Percentiles rank a stretch among this genome's conserved stretches.
Conservation (phyloP, 1,284 basidiomycete species). For the Kwoniella shivajii region DNA sequence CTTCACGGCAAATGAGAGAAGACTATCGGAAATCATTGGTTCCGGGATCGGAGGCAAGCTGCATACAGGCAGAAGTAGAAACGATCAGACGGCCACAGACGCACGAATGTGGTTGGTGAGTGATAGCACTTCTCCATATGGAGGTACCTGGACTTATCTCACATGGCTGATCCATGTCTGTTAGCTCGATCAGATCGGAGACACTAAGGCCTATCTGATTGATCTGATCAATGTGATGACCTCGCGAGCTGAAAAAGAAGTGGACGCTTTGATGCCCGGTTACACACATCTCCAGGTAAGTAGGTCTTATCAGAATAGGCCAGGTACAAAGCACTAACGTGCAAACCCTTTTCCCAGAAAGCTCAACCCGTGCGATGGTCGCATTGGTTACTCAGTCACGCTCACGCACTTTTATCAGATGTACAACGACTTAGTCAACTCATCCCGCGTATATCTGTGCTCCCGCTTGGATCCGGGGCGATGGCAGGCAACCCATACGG, state of each 20-base stretch:
- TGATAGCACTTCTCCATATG: too few species aligned
- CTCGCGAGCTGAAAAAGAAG: constrained; percentile 86
- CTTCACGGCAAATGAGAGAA: constrained; percentile 97
- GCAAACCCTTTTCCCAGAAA: constrained; percentile 71
- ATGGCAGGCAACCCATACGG: constrained; percentile 93
- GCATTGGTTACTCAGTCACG: constrained; percentile 91
- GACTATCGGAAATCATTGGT: constrained; percentile 89
- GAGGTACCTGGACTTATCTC: constrained; percentile 1
- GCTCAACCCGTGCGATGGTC: constrained; percentile 98
- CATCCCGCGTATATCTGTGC: constrained; percentile 80
- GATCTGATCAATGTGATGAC: constrained; percentile 84
- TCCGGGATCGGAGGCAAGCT: constrained; percentile 80
- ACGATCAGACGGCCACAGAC: constrained; percentile 97
- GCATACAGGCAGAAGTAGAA: constrained; percentile 92
- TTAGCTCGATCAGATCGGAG: constrained; percentile 69
- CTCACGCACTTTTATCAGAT: constrained; percentile 85
- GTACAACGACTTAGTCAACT: constrained; percentile 83
- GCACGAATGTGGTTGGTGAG: constrained; percentile 89
- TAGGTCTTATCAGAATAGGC: too few species aligned
- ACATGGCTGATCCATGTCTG: neutral
- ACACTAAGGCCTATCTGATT: constrained; percentile 71
- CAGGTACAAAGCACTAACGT: too few species aligned
- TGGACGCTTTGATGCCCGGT: constrained; percentile 88
- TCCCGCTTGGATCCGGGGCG: constrained; percentile 90
- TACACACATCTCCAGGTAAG: constrained; percentile 93